Evolutionary conservation across 2,329 filamentous ascomycete genomes (phyloP).

Genomic region (Coleophoma crateriformis): DNA sequence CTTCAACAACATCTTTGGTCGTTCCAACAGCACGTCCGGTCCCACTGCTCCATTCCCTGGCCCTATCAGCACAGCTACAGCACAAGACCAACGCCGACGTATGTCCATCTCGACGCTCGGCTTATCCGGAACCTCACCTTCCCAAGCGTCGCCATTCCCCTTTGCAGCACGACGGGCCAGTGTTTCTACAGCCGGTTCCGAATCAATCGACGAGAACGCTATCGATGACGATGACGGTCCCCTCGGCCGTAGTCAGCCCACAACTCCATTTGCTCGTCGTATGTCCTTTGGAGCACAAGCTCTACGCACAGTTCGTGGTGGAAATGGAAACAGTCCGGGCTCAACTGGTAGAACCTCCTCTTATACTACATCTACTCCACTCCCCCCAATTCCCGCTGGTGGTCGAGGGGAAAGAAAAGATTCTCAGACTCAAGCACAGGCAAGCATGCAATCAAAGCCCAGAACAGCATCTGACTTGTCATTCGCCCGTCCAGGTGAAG

Average conservation of each 20-base stretch:
- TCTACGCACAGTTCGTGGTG: slow-evolving; percentile 28
- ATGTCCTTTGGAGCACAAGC: slow-evolving; percentile 87
- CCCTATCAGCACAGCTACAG: slow-evolving; percentile 40
- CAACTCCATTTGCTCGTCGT: slow-evolving; percentile 73
- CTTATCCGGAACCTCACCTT: slow-evolving; percentile 67
- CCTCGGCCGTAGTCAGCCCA: slow-evolving; percentile 50
- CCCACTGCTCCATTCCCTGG: slow-evolving; percentile 39
- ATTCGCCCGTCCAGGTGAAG: slow-evolving; percentile 67
- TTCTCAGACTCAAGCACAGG: slow-evolving; percentile 33
- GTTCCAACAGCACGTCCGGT: slow-evolving; percentile 43
- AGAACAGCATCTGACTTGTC: slow-evolving; percentile 62
- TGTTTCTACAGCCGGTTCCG: slow-evolving; percentile 60
- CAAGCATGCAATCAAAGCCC: slow-evolving; percentile 51
- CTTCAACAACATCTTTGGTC: slow-evolving; percentile 45
- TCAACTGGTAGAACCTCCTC: slow-evolving; percentile 24
- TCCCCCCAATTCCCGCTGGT: slow-evolving; percentile 21
- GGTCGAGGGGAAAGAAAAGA: slow-evolving; percentile 18
- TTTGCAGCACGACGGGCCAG: slow-evolving; percentile 59
- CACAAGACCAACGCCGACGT: slow-evolving; percentile 57
- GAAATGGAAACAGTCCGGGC: slow-evolving; percentile 23
- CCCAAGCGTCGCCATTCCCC: slow-evolving; percentile 41
- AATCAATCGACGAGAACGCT: slow-evolving; percentile 66
- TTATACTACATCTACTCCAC: slow-evolving; percentile 17
- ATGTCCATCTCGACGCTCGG: slow-evolving; percentile 72
- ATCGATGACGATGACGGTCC: slow-evolving; percentile 60